Evolutionary conservation across 805 yeast genomes (phyloP), one percentile per base, ranked within the genome.

Genomic region (Spencermartinsiella europaea): DNA sequence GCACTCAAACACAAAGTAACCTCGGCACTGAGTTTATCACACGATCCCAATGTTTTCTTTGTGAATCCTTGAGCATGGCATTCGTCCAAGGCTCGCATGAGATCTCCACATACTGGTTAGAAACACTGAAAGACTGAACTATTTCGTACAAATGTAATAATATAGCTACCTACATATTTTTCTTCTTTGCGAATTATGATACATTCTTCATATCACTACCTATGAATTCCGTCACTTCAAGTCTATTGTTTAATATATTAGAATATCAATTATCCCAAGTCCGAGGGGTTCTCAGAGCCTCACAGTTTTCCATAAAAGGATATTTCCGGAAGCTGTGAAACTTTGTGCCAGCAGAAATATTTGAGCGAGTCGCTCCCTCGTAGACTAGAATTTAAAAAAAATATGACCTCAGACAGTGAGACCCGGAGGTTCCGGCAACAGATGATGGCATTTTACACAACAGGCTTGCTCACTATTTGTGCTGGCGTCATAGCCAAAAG

Each of bases 71-170:
- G 55, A 45, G 74, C 74, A 59, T 90, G 96, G 63, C 99, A 91
- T 61, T 86, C 83, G 58, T 91, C 95, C 4, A 91, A 75, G 0
- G 95, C 96, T 51, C 83, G 81, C 63, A 93, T 88, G 35, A 88
- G 74, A 51, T 83, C 85, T 44, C 77, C 80, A 65, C 99, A 91
- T 16, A 84, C 84, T 75, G 47, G 21, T 44, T 40, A 27, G 36
- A 14, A 15, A 8, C 15, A n/a, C n/a, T n/a, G n/a, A n/a, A n/a
- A n/a, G 33, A 37, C 36, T 37, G 36, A 3, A 4, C 8, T 15
- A 3, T 4, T 4, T 15, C 45, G n/a, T n/a, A n/a, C 5, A 25
- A 21, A 5, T 10, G 21, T 12, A 4, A 21, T 10, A 20, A 3
- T 21, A n/a, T 40, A 19, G 47, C 46, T 48, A 48, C 61, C 36